Evolutionary conservation across 768 basidiomycete species (phyloP), one percentile per base, ranked within the genome.

Genomic region (Lentinus brumalis): DNA sequence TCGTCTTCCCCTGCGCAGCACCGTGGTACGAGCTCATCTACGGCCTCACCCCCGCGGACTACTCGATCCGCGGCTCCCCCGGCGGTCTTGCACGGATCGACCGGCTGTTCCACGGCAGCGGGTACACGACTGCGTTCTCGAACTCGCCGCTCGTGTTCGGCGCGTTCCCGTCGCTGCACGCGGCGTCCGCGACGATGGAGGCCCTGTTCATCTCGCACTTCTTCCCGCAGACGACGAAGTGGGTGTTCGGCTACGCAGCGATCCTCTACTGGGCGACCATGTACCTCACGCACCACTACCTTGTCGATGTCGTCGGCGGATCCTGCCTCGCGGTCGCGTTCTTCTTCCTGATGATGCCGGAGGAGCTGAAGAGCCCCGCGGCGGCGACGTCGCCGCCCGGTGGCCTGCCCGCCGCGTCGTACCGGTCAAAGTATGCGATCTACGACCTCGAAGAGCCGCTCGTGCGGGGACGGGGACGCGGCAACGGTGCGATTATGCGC

Each of bases 11-110:
- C 0, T 97, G 95, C 69, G 87, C 96, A 1, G 89, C 97, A 1
- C 97, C 97, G 5, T 91, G 97, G 97, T 99, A 98, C 75, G 96
- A 98, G 71, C 83, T 98, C 67, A 93, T 97, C 66, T 89, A 98
- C 71, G 97, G 97, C 1, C 86, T 98, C 40, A 96, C 93, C 0
- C 97, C 97, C 0, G 97, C 97, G 35, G 85, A 94, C 68, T 98
- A 98, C 78, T 78, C 78, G 50, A 95, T 96, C 83, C 86, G 85
- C 49, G 97, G 97, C 21, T 98, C 95, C 0, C 86, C 97, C 2
- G 96, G 94, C 9, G 97, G 97, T 1, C 84, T 98, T 12, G 86
- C 88, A 30, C 88, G 96, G 50, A 98, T 99, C 61, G 97, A 98
- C 73, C 82, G 84, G 39, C 80, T 98, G 42, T 92, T 98, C 72